phyloP scores from a whole-genome alignment of 352 stramenopile genomes.

The Pseudoperonospora humuli region DNA sequence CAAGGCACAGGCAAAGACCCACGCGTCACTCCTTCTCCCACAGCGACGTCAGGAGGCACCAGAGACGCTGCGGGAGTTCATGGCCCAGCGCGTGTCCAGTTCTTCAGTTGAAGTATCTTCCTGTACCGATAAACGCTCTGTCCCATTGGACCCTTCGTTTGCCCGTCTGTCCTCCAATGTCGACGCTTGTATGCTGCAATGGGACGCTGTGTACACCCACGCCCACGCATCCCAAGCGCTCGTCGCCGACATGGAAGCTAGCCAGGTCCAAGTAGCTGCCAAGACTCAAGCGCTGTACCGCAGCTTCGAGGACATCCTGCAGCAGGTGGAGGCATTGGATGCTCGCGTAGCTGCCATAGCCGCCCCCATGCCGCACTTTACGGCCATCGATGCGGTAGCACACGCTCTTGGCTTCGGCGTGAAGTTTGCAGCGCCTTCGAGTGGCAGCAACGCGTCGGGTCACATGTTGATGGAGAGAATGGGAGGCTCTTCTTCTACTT shows the following conservation, averaged over 20 bases:
- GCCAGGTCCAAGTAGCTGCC: conserved; percentile 61
- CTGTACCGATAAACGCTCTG: neutral
- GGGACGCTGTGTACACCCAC: conserved; percentile 39
- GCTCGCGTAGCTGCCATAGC: conserved; percentile 55
- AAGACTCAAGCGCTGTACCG: conserved; percentile 74
- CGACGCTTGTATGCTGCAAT: conserved; percentile 28
- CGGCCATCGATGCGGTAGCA: conserved; percentile 47
- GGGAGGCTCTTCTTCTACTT: neutral
- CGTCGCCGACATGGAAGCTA: conserved; percentile 76
- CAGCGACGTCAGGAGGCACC: conserved; percentile 10
- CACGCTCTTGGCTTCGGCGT: conserved; percentile 57
- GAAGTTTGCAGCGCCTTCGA: conserved; percentile 44
- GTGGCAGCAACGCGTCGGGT: neutral
- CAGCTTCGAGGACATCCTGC: conserved; percentile 59
- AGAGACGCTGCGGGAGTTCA: conserved; percentile 39
- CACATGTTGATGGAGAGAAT: conserved; percentile 13
- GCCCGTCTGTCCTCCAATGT: conserved; percentile 24
- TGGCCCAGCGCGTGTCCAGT: conserved; percentile 6
- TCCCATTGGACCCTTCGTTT: conserved; percentile 19
- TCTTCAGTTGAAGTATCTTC: neutral
- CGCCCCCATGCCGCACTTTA: conserved; percentile 64
- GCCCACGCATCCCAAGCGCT: conserved; percentile 53
- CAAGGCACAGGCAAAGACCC: conserved; percentile 34
- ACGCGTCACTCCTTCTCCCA: conserved; percentile 30
- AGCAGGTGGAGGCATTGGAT: conserved; percentile 57